A percentile compares a stretch with the other conserved stretches of the same genome.
Evolutionary conservation across 305 asterid species (phyloP).

Genomic region (Fraxinus albicans): DNA sequence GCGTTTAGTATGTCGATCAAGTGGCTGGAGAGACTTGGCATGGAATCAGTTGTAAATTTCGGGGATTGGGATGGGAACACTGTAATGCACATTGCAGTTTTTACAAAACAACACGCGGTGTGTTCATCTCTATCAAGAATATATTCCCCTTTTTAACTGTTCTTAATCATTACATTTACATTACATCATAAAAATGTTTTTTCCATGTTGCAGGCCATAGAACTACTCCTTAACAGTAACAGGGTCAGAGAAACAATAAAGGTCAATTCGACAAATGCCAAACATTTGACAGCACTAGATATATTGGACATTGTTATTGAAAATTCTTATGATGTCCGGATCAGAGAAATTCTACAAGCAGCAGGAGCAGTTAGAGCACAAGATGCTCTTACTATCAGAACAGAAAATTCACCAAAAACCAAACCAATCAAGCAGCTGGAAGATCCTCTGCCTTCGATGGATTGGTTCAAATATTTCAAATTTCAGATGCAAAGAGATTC

Average conservation of each 20-base stretch:
- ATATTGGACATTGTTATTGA: constrained; percentile 19
- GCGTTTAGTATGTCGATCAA: constrained; percentile 17
- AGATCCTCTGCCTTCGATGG: not conserved
- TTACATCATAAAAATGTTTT: not conserved
- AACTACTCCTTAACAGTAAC: constrained; percentile 22
- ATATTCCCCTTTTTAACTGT: not conserved
- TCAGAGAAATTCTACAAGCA: constrained; percentile 20
- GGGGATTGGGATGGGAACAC: constrained; percentile 36
- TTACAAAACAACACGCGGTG: constrained; percentile 31
- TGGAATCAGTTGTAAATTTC: constrained; percentile 20
- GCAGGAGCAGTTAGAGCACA: constrained; percentile 12
- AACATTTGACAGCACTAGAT: constrained; percentile 26
- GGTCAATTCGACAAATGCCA: constrained; percentile 15
- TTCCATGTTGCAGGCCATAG: constrained; percentile 15
- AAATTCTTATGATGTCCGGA: constrained; percentile 19
- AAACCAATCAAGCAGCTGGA: not conserved
- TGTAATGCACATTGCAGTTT: constrained; percentile 34
- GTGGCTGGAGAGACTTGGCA: constrained; percentile 14
- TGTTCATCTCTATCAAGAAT: not conserved
- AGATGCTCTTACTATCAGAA: not conserved
- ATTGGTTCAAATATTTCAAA: constrained; percentile 35
- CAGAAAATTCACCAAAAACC: not conserved
- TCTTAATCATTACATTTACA: not conserved
- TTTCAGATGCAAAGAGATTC: constrained; percentile 36
- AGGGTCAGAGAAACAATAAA: constrained; percentile 1